These are phyloP conservation scores for Thermochaetoides thermophila DNA, from an alignment of 495 filamentous ascomycete species.

Conservation along the genomic window DNA sequence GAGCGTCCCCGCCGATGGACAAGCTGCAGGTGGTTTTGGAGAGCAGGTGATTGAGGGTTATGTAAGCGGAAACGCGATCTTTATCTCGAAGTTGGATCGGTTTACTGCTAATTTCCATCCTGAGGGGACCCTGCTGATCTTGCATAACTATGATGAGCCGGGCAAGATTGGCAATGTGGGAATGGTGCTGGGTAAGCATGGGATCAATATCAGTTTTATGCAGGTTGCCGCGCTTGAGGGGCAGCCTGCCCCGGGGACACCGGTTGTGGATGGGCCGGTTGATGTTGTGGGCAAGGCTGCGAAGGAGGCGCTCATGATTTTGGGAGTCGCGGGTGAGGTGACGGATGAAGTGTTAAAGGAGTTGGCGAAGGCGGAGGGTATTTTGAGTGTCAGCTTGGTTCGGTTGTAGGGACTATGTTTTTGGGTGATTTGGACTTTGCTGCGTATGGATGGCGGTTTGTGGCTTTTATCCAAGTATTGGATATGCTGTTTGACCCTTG, in stretches of 20 bases:
- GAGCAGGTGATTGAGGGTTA: conserved; percentile 52
- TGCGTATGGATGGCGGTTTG: no score
- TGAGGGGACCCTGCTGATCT: conserved; percentile 47
- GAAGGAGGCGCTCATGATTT: conserved; percentile 59
- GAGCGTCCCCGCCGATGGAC: conserved; percentile 10
- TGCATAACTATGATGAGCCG: conserved; percentile 56
- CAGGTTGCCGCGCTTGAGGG: conserved; percentile 40
- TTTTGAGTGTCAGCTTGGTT: conserved; percentile 48
- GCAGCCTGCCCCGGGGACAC: conserved; percentile 15
- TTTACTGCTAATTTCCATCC: conserved; percentile 51
- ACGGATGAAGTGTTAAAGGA: conserved; percentile 38
- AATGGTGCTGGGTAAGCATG: conserved; percentile 41
- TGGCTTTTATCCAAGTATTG: no score
- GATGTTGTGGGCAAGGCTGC: conserved; percentile 5
- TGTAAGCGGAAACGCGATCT: conserved; percentile 39
- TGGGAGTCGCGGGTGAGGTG: conserved; percentile 46
- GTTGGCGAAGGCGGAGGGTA: conserved; percentile 40
- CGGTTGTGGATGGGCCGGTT: conserved; percentile 10
- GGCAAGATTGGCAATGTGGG: conserved; percentile 64
- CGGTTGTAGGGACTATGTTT: conserved; percentile 20
- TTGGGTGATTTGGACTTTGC: neutral
- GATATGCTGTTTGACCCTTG: no score
- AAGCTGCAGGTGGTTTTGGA: conserved; percentile 10
- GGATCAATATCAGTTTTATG: conserved; percentile 60
- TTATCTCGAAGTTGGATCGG: conserved; percentile 49